Conservation (phyloP, 139 green algal species). For the Haematococcus sp. region DNA sequence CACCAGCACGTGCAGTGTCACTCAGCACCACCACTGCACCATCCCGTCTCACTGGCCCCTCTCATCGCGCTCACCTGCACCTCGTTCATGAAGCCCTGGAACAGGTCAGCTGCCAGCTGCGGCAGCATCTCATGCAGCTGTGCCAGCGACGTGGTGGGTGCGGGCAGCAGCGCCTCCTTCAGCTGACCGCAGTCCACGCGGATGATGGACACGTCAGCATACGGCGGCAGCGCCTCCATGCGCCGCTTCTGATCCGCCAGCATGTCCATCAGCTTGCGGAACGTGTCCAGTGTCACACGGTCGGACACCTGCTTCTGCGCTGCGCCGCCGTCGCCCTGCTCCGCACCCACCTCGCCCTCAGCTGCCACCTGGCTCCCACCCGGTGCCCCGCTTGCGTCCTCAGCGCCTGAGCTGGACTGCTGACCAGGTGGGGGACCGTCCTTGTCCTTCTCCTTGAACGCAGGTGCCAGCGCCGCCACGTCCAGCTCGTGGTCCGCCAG, state of each 20-base stretch:
- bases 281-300: constrained; percentile 47
- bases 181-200: constrained; percentile 42
- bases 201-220: constrained; percentile 36
- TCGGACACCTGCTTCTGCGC: background rate
- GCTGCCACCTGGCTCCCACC: background rate
- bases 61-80: too few relatives aligned
- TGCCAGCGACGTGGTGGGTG: constrained; percentile 48
- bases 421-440: background rate
- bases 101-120: constrained; percentile 53
- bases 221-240: constrained; percentile 50
- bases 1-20: too few relatives aligned
- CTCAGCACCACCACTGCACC: too few relatives aligned
- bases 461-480: constrained; percentile 27
- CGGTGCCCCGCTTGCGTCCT: background rate
- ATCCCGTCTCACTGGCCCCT: too few relatives aligned
- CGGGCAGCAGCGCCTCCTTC: constrained; percentile 64
- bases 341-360: constrained; percentile 7
- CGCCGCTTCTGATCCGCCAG: constrained; percentile 48
- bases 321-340: background rate
- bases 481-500: constrained; percentile 39
- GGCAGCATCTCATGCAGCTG: constrained; percentile 62
- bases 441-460: constrained; percentile 39
- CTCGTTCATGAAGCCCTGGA: constrained; percentile 47
- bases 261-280: constrained; percentile 52
- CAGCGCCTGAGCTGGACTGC: background rate